These are phyloP conservation scores for Cladosporium halotolerans DNA, from an alignment of 2,329 filamentous ascomycete species.

Conservation along the genomic window DNA sequence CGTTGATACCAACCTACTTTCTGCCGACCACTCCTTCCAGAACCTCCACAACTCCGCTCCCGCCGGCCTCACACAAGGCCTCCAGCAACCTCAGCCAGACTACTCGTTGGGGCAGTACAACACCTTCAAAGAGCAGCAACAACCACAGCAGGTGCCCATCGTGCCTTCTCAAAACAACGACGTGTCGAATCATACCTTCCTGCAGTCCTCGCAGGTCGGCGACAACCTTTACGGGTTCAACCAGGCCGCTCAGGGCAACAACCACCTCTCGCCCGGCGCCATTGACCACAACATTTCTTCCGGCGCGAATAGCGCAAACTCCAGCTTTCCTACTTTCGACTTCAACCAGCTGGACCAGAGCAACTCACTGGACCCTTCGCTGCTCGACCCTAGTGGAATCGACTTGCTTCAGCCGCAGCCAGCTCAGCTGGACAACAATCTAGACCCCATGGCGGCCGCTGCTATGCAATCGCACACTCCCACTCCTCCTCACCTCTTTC, in stretches of 20 bases:
- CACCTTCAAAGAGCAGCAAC: constrained; percentile 19
- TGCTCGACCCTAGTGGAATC: constrained; percentile 43
- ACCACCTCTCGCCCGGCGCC: constrained; percentile 23
- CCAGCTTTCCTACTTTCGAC: constrained; percentile 53
- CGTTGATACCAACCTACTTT: constrained; percentile 12
- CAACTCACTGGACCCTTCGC: constrained; percentile 55
- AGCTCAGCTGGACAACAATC: constrained; percentile 38
- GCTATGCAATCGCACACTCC: constrained; percentile 46
- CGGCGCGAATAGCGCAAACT: constrained; percentile 16
- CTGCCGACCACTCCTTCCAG: constrained; percentile 12
- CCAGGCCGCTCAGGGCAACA: constrained; percentile 15
- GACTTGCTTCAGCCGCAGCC: constrained; percentile 36
- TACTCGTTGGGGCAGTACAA: constrained; percentile 36
- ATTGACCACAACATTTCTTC: neutral
- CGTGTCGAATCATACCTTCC: constrained; percentile 38
- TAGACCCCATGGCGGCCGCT: constrained; percentile 46
- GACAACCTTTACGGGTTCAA: constrained; percentile 47
- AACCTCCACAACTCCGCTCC: constrained; percentile 24
- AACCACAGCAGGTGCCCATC: constrained; percentile 32
- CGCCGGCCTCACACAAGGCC: constrained; percentile 37
- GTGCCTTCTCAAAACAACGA: constrained; percentile 28
- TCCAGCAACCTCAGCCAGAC: constrained; percentile 33
- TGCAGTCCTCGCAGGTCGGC: constrained; percentile 33
- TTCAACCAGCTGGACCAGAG: constrained; percentile 48
- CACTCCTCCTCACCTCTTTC: constrained; percentile 52